A percentile compares a stretch with the other conserved stretches of the same genome.
Evolutionary conservation across 1,284 basidiomycete species (phyloP).

Genomic region (Ustilago vetiveriae): DNA sequence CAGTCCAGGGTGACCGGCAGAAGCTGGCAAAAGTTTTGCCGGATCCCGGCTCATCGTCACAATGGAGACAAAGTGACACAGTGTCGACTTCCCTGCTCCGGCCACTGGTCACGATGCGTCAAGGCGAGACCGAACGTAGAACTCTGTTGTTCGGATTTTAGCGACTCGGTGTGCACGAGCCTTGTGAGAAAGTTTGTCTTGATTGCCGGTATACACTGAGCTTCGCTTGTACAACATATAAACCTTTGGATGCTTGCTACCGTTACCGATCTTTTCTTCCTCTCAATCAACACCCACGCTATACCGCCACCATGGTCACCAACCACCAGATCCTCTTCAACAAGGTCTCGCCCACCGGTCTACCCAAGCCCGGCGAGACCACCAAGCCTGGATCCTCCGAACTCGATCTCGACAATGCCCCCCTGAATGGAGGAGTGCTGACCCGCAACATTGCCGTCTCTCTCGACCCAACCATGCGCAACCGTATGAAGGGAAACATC

Average conservation of each 20-base stretch:
- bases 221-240: too few relatives aligned
- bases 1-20: neutral
- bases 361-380: constrained; percentile 41
- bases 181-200: too few relatives aligned
- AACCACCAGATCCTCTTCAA: constrained; percentile 52
- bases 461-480: constrained; percentile 51
- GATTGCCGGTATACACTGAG: too few relatives aligned
- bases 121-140: too few relatives aligned
- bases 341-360: constrained; percentile 32
- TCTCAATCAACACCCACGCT: neutral
- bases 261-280: neutral
- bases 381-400: constrained; percentile 19
- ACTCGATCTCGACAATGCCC: constrained; percentile 38
- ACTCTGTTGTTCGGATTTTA: too few relatives aligned
- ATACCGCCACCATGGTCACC: constrained; percentile 33
- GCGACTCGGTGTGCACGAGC: too few relatives aligned
- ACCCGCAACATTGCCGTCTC: constrained; percentile 47
- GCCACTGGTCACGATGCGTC: too few relatives aligned
- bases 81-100: too few relatives aligned
- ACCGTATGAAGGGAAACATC: constrained; percentile 46
- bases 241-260: too few relatives aligned
- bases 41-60: too few relatives aligned
- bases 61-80: too few relatives aligned
- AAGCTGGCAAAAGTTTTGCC: neutral
- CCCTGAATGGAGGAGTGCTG: constrained; percentile 42